A percentile compares a stretch with the other conserved stretches of the same genome.
Evolutionary conservation across 345 rosid species (phyloP).

Genomic region (Psidium guajava): DNA sequence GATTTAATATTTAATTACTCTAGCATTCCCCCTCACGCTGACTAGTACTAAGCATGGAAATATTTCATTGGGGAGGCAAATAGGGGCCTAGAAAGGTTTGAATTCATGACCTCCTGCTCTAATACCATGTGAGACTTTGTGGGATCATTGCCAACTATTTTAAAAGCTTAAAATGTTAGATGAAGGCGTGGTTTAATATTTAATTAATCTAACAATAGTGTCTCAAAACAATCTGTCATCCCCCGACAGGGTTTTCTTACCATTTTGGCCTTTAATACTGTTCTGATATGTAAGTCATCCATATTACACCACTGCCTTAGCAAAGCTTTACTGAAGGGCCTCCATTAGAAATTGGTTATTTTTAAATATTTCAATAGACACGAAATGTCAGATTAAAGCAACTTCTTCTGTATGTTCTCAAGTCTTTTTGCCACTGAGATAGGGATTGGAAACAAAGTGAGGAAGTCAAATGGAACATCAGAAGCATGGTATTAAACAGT

Average conservation of each 20-base stretch:
- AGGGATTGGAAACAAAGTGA: neutral
- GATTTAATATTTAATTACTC: no score
- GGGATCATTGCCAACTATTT: no score
- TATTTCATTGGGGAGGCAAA: no score
- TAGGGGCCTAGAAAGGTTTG: no score
- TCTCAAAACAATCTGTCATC: neutral
- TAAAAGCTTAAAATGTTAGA: no score
- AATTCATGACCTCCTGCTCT: no score
- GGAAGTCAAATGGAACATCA: neutral
- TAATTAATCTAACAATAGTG: neutral
- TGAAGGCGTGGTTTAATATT: no score
- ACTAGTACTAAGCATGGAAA: no score
- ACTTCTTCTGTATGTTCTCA: neutral
- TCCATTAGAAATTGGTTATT: neutral
- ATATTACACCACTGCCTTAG: neutral
- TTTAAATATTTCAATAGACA: neutral
- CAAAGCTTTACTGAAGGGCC: neutral
- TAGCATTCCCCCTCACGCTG: no score
- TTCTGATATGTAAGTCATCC: neutral
- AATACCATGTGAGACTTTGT: no score
- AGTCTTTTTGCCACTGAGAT: neutral
- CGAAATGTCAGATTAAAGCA: neutral
- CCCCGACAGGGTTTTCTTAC: neutral
- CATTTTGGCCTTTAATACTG: neutral
- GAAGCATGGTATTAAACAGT: neutral